phyloP scores from a whole-genome alignment of 306 rosid genomes.

The Cicer cuneatum region DNA sequence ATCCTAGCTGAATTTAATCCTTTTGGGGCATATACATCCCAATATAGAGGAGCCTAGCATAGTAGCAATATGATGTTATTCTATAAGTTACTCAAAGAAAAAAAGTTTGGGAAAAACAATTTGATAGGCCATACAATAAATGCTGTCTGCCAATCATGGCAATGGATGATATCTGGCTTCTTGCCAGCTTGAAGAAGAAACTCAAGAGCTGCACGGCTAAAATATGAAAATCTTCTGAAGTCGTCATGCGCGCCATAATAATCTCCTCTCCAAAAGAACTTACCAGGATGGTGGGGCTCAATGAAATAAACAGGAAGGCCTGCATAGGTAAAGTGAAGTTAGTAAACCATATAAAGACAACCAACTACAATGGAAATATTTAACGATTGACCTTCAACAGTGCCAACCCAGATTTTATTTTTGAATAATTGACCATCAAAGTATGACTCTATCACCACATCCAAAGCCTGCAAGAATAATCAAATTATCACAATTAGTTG shows the following conservation, averaged over 20 bases:
- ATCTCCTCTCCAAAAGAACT: constrained; percentile 82
- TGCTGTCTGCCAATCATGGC: constrained; percentile 99
- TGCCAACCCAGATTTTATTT: constrained; percentile 95
- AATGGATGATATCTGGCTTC: constrained; percentile 96
- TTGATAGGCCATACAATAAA: constrained; percentile 71
- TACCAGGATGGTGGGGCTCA: constrained; percentile 93
- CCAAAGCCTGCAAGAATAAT: constrained; percentile 64
- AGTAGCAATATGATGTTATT: constrained; percentile 37
- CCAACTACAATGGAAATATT: constrained; percentile 28
- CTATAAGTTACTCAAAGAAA: constrained; percentile 30
- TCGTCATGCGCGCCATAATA: constrained; percentile 89
- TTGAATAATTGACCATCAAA: constrained; percentile 82
- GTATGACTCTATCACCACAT: constrained; percentile 75
- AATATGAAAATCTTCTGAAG: constrained; percentile 87
- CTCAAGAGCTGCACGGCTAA: constrained; percentile 95
- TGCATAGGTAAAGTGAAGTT: constrained; percentile 50
- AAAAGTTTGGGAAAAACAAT: constrained; percentile 24
- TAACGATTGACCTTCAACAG: constrained; percentile 70
- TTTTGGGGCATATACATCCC: constrained; percentile 80
- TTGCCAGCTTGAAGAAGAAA: constrained; percentile 92
- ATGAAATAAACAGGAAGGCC: constrained; percentile 97
- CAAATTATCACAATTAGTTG: constrained; percentile 38
- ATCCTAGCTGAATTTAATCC: constrained; percentile 94
- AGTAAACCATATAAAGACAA: constrained; percentile 40
- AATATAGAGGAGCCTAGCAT: constrained; percentile 90